Percentiles rank a stretch among this genome's conserved stretches.
Evolutionary conservation across 352 stramenopile genomes (phyloP).

Genomic region (Phytopythium helicoides): DNA sequence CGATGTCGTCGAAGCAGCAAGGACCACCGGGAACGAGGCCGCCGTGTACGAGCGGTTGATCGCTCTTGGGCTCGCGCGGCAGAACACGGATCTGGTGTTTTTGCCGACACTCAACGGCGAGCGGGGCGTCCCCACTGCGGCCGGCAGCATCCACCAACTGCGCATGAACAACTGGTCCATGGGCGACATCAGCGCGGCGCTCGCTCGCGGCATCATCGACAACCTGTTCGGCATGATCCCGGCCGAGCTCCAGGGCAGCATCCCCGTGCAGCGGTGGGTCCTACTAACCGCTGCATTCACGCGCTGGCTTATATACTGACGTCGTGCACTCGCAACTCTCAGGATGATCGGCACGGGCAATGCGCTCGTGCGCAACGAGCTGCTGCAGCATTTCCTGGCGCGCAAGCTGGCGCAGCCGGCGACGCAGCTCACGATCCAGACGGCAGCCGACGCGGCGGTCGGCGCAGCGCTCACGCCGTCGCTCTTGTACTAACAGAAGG

Average conservation of each 20-base stretch:
- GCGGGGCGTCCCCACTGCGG: constrained; percentile 32
- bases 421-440: constrained; percentile 36
- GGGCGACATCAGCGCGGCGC: constrained; percentile 65
- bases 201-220: constrained; percentile 60
- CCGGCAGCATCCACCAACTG: constrained; percentile 46
- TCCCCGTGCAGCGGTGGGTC: constrained; percentile 41
- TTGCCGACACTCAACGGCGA: constrained; percentile 71
- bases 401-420: constrained; percentile 27
- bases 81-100: constrained; percentile 56
- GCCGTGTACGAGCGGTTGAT: constrained; percentile 58
- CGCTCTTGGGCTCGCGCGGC: constrained; percentile 34
- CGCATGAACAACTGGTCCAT: constrained; percentile 66
- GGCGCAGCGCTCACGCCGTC: constrained; percentile 45
- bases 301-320: not conserved
- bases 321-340: not conserved
- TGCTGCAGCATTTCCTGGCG: constrained; percentile 54
- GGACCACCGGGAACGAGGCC: constrained; percentile 6
- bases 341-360: constrained; percentile 79
- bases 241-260: constrained; percentile 21
- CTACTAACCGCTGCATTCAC: not conserved
- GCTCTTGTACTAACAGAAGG: constrained; percentile 16
- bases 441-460: constrained; percentile 50
- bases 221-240: constrained; percentile 78
- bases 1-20: constrained; percentile 6
- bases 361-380: constrained; percentile 56